Conservation (phyloP, 495 filamentous ascomycete species). For the Penicillium tannophilum region DNA sequence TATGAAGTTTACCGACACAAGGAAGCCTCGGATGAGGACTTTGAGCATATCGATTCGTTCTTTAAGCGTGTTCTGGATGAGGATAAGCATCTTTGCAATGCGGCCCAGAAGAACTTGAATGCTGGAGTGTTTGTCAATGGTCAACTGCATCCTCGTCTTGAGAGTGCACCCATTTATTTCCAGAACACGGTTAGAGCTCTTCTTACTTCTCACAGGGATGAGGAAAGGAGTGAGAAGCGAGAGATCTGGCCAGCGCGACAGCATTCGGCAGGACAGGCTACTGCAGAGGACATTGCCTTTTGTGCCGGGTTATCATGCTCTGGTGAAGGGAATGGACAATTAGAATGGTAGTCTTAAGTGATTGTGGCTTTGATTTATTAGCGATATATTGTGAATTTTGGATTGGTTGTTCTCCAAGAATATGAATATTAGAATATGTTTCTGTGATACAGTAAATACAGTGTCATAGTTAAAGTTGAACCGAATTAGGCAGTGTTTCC, state of each 20-base stretch:
- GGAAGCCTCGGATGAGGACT: constrained; percentile 39
- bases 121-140: constrained; percentile 50
- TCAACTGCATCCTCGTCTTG: constrained; percentile 47
- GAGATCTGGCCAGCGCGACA: constrained; percentile 54
- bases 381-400: not conserved
- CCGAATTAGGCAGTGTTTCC: constrained; percentile 5
- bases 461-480: not conserved
- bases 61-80: constrained; percentile 46
- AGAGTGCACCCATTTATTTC: constrained; percentile 48
- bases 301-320: constrained; percentile 34
- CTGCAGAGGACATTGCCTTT: constrained; percentile 39
- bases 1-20: constrained; percentile 52
- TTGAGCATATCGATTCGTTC: constrained; percentile 40
- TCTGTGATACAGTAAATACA: not conserved
- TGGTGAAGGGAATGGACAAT: constrained; percentile 9
- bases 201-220: constrained; percentile 37
- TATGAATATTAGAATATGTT: not conserved
- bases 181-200: constrained; percentile 45
- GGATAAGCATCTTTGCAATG: constrained; percentile 49
- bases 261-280: constrained; percentile 27
- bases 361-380: not conserved
- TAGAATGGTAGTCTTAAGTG: constrained; percentile 19
- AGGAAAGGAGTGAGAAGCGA: constrained; percentile 36
- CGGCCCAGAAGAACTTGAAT: constrained; percentile 48
- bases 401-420: not conserved